Conservation (phyloP, 495 filamentous ascomycete species). For the Cladorrhinum samala region DNA sequence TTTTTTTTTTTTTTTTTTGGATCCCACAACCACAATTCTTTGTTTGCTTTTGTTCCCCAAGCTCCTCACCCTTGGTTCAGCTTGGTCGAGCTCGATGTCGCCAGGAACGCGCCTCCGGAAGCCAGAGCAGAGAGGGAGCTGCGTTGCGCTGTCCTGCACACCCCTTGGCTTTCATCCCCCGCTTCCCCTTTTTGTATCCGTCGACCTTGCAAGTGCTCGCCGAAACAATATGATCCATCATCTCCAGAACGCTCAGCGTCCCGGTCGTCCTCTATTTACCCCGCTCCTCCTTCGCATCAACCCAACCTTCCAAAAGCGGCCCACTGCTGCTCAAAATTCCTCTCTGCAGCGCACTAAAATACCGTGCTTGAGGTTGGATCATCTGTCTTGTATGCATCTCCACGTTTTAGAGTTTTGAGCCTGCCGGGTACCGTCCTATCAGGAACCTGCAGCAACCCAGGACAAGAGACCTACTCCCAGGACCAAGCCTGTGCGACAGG, state of each 20-base stretch:
- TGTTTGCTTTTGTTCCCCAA: no score
- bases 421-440: conserved; percentile 4
- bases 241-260: no score
- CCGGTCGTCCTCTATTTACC: no score
- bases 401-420: neutral
- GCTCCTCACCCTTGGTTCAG: neutral
- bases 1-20: neutral
- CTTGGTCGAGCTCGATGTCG: neutral
- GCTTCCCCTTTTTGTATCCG: no score
- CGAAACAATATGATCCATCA: no score
- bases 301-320: no score
- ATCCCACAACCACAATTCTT: no score
- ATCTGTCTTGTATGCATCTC: neutral
- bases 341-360: neutral
- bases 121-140: no score
- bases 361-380: neutral
- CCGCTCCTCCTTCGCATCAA: no score
- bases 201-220: no score
- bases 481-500: conserved; percentile 12
- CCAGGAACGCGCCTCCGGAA: neutral
- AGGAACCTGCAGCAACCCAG: conserved; percentile 3
- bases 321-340: neutral
- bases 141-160: no score
- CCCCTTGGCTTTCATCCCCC: no score
- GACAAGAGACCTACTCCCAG: neutral